Evolutionary conservation across 306 rosid species (phyloP).

Genomic region (Medicago truncatula): DNA sequence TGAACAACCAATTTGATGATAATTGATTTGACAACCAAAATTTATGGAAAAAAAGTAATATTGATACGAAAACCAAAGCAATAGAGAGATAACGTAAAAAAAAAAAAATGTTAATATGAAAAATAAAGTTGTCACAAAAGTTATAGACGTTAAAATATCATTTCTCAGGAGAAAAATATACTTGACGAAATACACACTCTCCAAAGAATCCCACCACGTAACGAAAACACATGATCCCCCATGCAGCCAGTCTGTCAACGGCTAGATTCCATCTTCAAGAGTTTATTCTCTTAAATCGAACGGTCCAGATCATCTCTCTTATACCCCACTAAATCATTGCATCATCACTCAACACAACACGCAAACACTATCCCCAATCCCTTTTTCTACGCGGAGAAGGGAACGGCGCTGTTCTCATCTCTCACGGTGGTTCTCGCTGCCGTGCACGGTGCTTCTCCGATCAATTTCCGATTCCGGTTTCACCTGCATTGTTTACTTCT

Average conservation of each 20-base stretch:
- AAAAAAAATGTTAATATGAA: no score
- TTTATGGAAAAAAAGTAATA: no score
- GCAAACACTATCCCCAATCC: conserved; percentile 14
- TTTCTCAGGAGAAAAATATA: no score
- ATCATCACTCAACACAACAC: background rate
- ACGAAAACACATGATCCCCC: background rate
- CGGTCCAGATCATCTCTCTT: conserved; percentile 43
- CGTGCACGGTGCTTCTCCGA: background rate
- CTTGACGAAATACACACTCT: no score
- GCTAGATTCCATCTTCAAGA: conserved; percentile 37
- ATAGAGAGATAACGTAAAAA: no score
- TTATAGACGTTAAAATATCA: no score
- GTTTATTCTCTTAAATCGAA: background rate
- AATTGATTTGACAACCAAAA: no score
- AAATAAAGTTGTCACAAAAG: no score
- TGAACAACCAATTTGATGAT: no score
- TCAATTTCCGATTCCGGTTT: background rate
- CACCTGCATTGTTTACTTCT: conserved; percentile 37
- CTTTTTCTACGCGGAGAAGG: conserved; percentile 34
- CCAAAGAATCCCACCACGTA: conserved; percentile 8
- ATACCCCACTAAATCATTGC: background rate
- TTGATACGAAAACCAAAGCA: no score
- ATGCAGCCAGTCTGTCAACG: conserved; percentile 50
- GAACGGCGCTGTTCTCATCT: conserved; percentile 11
- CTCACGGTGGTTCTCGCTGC: background rate